phyloP scores from a whole-genome alignment of 176 grass and related monocot genomes.

The Triticum timopheevii region DNA sequence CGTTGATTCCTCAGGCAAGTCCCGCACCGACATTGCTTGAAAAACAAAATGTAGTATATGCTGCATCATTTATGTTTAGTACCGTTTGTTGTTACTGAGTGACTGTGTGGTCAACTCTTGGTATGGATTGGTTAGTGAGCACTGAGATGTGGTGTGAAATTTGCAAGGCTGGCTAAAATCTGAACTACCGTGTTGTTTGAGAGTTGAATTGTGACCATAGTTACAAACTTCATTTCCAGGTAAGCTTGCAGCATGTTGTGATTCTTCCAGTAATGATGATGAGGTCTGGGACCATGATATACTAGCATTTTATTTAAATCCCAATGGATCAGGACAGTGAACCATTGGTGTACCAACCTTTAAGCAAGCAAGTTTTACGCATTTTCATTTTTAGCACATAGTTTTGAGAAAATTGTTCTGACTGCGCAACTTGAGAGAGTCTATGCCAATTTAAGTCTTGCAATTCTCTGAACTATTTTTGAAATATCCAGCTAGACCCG shows the following conservation, averaged over 20 bases:
- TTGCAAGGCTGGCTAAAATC: background rate
- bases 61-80: background rate
- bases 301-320: too few species aligned
- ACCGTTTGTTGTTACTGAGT: background rate
- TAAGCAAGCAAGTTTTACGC: too few species aligned
- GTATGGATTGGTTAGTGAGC: background rate
- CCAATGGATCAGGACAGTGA: too few species aligned
- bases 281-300: too few species aligned
- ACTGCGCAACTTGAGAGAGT: too few species aligned
- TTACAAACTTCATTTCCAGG: background rate
- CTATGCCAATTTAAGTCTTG: too few species aligned
- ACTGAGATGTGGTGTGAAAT: background rate
- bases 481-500: too few species aligned
- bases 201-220: background rate
- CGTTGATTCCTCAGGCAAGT: constrained; percentile 52
- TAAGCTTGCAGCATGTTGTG: background rate
- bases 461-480: too few species aligned
- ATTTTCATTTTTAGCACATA: too few species aligned
- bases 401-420: too few species aligned
- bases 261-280: too few species aligned
- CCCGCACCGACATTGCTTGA: background rate
- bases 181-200: background rate
- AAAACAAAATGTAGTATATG: background rate
- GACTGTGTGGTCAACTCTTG: background rate
- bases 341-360: too few species aligned